phyloP scores from a whole-genome alignment of 805 yeast species.

The Jamesozyma hellenica region DNA sequence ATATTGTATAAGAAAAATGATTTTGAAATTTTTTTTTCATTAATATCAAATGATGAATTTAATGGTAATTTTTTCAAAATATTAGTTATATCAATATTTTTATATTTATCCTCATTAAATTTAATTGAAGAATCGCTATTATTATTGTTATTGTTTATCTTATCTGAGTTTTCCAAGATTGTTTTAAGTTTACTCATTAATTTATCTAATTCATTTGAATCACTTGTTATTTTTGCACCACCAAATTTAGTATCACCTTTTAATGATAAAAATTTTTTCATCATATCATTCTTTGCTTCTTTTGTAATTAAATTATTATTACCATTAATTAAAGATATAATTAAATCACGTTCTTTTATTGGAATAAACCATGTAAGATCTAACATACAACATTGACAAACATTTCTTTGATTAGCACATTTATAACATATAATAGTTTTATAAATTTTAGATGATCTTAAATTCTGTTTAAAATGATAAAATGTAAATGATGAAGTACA shows the following conservation, averaged over 20 bases:
- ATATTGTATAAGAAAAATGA: constrained; percentile 72
- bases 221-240: constrained; percentile 29
- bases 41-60: constrained; percentile 43
- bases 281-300: constrained; percentile 42
- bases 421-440: constrained; percentile 67
- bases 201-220: constrained; percentile 37
- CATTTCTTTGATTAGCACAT: constrained; percentile 69
- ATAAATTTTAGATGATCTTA: constrained; percentile 33
- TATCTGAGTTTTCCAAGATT: not conserved
- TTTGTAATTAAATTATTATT: constrained; percentile 28
- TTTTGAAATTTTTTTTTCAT: constrained; percentile 31
- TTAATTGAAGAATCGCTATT: not conserved
- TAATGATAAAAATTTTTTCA: constrained; percentile 47
- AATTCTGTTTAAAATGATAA: constrained; percentile 42
- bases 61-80: constrained; percentile 56
- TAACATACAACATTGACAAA: constrained; percentile 81
- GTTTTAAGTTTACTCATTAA: constrained; percentile 37
- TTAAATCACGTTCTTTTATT: constrained; percentile 65
- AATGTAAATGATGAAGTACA: constrained; percentile 81
- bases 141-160: not conserved
- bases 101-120: not conserved
- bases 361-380: constrained; percentile 81
- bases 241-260: constrained; percentile 32
- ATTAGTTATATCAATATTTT: constrained; percentile 38
- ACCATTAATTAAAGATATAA: constrained; percentile 60